Evolutionary conservation across 2,329 filamentous ascomycete genomes (phyloP), one percentile per base, ranked within the genome.

Genomic region (Fusarium mundagurra): DNA sequence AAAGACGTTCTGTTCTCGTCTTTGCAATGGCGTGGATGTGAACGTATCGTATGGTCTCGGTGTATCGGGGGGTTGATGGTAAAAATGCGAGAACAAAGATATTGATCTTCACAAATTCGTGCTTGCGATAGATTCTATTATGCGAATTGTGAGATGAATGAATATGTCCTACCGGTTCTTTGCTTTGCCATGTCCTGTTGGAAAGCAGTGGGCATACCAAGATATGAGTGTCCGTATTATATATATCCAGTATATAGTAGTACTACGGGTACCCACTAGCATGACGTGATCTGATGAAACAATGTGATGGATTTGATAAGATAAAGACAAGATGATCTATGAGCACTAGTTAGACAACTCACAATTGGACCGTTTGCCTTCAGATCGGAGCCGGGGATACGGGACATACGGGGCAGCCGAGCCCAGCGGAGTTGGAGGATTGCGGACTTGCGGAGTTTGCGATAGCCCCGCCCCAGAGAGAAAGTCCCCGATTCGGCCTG

Each of bases 401-500:
- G 59, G 44, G 54, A 58, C 47, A 53, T 39, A 53, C 58, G 45
- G 33, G 27, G 48, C 47, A 66, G 53, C 34, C 22, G 24, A 55
- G 63, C 31, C 58, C 24, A 18, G 61, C 34, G 69, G 78, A 78
- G 76, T 66, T 33, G 63, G 61, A 74, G 75, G 61, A n/a, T 74
- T 80, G 78, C 79, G 79, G 79, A 80, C 59, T 79, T 80, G 78
- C 76, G 76, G 77, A 78, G 67, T 78, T 78, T 78, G 62, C 48
- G 41, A 69, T 39, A 29, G 61, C 47, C 53, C 67, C 54, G 67
- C 29, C 34, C 6, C 29, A 41, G 24, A 38, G 48, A 51, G 31
- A 62, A 62, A 69, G 44, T 58, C 50, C 61, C 69, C 69, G 63
- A 71, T 69, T 63, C 60, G 76, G 71, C 59, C 54, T 74, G 61